Evolutionary conservation across 2,329 filamentous ascomycete genomes (phyloP).

Genomic region (Macroventuria anomochaeta): DNA sequence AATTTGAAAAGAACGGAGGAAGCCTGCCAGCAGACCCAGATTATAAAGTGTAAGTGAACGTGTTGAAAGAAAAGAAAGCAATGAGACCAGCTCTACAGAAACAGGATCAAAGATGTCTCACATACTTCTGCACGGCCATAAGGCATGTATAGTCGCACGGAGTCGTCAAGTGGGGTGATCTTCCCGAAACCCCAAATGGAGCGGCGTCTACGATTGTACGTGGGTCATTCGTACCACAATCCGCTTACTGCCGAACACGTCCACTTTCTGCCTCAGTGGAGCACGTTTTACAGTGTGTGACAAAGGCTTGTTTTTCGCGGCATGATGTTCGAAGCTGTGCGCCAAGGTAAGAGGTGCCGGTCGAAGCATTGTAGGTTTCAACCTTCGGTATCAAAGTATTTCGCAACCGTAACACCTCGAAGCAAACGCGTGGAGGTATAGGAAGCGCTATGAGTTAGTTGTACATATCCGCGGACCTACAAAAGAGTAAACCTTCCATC

Average conservation of each 20-base stretch:
- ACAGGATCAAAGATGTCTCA: background rate
- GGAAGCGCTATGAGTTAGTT: background rate
- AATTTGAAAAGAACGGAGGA: background rate
- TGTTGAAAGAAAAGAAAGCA: background rate
- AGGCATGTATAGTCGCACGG: background rate
- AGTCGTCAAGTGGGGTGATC: background rate
- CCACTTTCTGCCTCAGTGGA: background rate
- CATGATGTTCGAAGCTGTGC: background rate
- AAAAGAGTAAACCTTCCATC: too few relatives aligned
- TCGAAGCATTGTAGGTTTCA: background rate
- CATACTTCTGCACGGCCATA: background rate
- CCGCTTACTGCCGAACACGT: background rate
- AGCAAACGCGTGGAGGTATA: background rate
- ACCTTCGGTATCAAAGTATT: background rate
- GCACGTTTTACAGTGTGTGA: slow-evolving; percentile 3
- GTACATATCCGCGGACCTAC: background rate
- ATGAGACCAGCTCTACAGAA: slow-evolving; percentile 1
- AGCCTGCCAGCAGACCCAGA: slow-evolving; percentile 37
- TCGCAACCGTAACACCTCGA: background rate
- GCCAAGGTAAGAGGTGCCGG: background rate
- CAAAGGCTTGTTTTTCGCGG: background rate
- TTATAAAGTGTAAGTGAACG: background rate
- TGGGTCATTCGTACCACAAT: background rate
- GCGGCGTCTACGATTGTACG: background rate
- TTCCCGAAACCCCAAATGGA: slow-evolving; percentile 9